phyloP scores from a whole-genome alignment of 805 yeast genomes.

The Saturnispora kantuleensis region DNA sequence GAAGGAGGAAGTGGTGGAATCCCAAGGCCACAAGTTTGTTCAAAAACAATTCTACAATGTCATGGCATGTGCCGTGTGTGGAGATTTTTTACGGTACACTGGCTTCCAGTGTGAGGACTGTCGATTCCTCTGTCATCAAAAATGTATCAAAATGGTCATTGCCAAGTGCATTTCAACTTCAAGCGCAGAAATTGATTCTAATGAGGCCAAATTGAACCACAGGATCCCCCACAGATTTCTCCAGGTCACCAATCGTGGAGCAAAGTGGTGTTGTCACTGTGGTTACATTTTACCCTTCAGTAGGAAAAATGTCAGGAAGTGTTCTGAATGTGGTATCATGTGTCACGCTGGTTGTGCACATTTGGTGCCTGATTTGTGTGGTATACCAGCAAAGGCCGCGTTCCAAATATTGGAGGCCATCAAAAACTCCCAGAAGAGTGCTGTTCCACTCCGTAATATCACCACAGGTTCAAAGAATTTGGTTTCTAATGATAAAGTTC shows the following conservation, averaged over 20 bases:
- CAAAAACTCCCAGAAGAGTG: conserved; percentile 46
- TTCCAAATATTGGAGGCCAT: conserved; percentile 80
- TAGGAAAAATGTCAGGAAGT: conserved; percentile 80
- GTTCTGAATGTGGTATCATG: conserved; percentile 89
- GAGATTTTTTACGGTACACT: conserved; percentile 83
- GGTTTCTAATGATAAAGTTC: not conserved
- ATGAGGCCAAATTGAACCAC: conserved; percentile 80
- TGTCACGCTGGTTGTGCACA: conserved; percentile 91
- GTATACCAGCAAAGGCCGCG: conserved; percentile 97
- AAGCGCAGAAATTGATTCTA: conserved; percentile 56
- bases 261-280: conserved; percentile 99
- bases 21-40: conserved; percentile 94
- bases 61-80: conserved; percentile 97
- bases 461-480: too few relatives aligned
- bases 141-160: conserved; percentile 70
- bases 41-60: conserved; percentile 92
- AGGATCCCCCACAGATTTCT: conserved; percentile 96
- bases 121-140: conserved; percentile 69
- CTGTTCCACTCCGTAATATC: not conserved
- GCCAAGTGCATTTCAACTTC: conserved; percentile 77
- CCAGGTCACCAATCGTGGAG: conserved; percentile 84
- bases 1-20: conserved; percentile 84
- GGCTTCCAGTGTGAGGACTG: conserved; percentile 84
- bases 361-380: conserved; percentile 96
- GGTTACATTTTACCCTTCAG: conserved; percentile 96